Evolutionary conservation across 2,329 filamentous ascomycete species (phyloP), one percentile per base, ranked within the genome.

Genomic region (Apiospora arundinis): DNA sequence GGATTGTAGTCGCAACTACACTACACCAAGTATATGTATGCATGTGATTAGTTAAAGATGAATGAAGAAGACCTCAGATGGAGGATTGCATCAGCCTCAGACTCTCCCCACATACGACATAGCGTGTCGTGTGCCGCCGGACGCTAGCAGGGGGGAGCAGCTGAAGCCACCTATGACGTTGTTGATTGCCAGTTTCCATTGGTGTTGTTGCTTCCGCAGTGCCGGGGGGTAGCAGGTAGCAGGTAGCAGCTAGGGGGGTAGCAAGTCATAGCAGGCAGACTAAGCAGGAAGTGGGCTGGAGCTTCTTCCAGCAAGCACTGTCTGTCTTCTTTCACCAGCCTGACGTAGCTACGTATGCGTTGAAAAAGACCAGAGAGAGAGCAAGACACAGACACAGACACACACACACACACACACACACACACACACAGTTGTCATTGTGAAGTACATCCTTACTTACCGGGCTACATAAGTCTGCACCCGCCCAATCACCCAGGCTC

Each of bases 161-260:
- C 12, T 45, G 32, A 48, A 72, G 71, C 72, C 71, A 74, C 72
- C 68, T 72, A 72, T 72, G 71, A 73, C 72, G 72, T 73, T 73
- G 72, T 73, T 68, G 71, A 73, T 49, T 71, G 32, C 25, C 56
- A 63, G 48, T n/a, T 40, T n/a, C n/a, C n/a, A n/a, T n/a, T n/a
- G n/a, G n/a, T n/a, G n/a, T n/a, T 28, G 48, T 49, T 6, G 44
- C n/a, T 60, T 23, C 52, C 52, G 52, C 52, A 28, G 52, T 60
- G 28, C 52, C 28, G 60, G 52, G 68, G 9, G 40, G 40, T 42
- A 42, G 40, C 40, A 42, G 12, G 40, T 42, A 42, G 40, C 32
- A 32, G 32, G 45, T 25, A 71, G 52, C 49, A 71, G 48, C 42
- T 69, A 37, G 12, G 8, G 23, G 25, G 25, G 48, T 14, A 49